A percentile compares a stretch with the other conserved stretches of the same genome.
These are phyloP conservation scores for Euphrasia arctica DNA, from an alignment of 305 asterid genomes.

Conservation along the genomic window DNA sequence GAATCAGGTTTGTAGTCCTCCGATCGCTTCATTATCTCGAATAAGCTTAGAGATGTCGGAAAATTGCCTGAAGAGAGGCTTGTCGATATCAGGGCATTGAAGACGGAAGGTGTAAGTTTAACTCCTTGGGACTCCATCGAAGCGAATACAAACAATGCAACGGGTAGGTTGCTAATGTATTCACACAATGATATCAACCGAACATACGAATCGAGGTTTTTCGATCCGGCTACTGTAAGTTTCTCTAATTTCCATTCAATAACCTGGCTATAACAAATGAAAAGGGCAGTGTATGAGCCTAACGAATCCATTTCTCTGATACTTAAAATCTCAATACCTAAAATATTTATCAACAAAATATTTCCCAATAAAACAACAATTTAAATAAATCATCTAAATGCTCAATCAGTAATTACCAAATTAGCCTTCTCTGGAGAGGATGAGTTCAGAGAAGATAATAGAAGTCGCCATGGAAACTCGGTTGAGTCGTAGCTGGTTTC, in stretches of 20 bases:
- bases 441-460: conserved; percentile 38
- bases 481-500: conserved; percentile 34
- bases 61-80: conserved; percentile 47
- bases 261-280: conserved; percentile 34
- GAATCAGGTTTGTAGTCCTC: conserved; percentile 39
- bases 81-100: conserved; percentile 42
- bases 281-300: not conserved
- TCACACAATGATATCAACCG: conserved; percentile 40
- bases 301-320: not conserved
- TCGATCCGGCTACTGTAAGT: conserved; percentile 27
- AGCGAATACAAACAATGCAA: conserved; percentile 41
- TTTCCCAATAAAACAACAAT: not conserved
- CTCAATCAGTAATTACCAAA: conserved; percentile 34
- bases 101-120: conserved; percentile 34
- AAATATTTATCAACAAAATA: too few relatives aligned
- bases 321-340: too few relatives aligned
- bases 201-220: conserved; percentile 30
- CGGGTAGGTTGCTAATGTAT: conserved; percentile 37
- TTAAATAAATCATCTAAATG: not conserved
- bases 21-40: conserved; percentile 46
- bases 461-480: conserved; percentile 41
- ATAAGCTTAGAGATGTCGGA: conserved; percentile 49
- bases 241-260: conserved; percentile 55
- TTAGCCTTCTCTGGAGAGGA: conserved; percentile 51
- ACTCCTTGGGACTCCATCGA: conserved; percentile 53